Conservation (phyloP, 1,284 basidiomycete species). For the Fomitiporia mediterranea region DNA sequence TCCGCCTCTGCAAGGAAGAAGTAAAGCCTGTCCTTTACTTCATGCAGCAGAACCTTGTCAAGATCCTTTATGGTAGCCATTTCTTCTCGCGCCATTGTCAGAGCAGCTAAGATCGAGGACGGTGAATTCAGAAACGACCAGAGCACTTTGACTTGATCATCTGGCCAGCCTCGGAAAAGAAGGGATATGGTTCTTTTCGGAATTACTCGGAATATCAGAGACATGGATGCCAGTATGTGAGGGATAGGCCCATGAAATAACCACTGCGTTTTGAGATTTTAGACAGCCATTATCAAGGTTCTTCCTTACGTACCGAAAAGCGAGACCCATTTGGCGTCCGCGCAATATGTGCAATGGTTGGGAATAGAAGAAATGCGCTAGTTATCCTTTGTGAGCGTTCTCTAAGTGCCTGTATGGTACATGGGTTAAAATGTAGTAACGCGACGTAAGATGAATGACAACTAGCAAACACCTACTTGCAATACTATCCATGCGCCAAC, state of each 20-base stretch:
- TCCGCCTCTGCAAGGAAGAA: slow-evolving; percentile 54
- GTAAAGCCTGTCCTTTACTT: slow-evolving; percentile 38
- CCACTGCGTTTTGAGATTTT: slow-evolving; percentile 32
- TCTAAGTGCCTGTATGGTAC: slow-evolving; percentile 41
- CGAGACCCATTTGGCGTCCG: slow-evolving; percentile 50
- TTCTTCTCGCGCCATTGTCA: slow-evolving; percentile 59
- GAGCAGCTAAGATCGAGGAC: slow-evolving; percentile 39
- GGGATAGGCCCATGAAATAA: slow-evolving; percentile 45
- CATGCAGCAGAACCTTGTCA: slow-evolving; percentile 39
- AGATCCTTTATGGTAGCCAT: slow-evolving; percentile 50
- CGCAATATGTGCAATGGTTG: slow-evolving; percentile 50
- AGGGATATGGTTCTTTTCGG: slow-evolving; percentile 29
- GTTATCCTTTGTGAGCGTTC: slow-evolving; percentile 34
- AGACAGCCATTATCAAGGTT: slow-evolving; percentile 32
- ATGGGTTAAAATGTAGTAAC: background rate
- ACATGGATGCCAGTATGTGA: slow-evolving; percentile 36
- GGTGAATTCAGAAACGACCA: slow-evolving; percentile 44
- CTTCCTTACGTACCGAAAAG: slow-evolving; percentile 31
- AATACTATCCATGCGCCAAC: slow-evolving; percentile 55
- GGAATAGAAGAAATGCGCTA: slow-evolving; percentile 50
- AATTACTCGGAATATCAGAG: slow-evolving; percentile 32
- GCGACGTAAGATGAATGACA: slow-evolving; percentile 6
- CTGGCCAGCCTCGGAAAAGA: slow-evolving; percentile 41
- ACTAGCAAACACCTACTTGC: slow-evolving; percentile 37
- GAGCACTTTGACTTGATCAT: slow-evolving; percentile 42